A percentile compares a stretch with the other conserved stretches of the same genome.
Conservation (phyloP, 164 flowering plant species). For the grape (Vitis vinifera) region DNA sequence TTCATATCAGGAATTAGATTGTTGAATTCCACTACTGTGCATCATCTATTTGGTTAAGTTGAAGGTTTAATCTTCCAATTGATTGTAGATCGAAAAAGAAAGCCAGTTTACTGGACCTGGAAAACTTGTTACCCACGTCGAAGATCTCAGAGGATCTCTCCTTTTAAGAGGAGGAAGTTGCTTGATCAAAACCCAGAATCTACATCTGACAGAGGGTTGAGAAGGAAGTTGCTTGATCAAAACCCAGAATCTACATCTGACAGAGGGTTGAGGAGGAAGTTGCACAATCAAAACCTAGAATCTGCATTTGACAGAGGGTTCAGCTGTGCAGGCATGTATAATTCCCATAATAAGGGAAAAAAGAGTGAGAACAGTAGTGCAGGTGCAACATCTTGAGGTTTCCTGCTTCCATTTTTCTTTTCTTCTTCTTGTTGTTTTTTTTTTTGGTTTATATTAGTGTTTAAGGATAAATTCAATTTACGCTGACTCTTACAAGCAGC, state of each 20-base stretch:
- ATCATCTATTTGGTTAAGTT: neutral
- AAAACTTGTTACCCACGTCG: slow-evolving; percentile 25
- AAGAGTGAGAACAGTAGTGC: slow-evolving; percentile 17
- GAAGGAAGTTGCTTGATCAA: slow-evolving; percentile 33
- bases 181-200: slow-evolving; percentile 23
- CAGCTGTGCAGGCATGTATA: slow-evolving; percentile 35
- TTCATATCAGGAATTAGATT: neutral
- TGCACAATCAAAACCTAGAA: slow-evolving; percentile 22
- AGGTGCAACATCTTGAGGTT: slow-evolving; percentile 25
- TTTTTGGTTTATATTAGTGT: neutral
- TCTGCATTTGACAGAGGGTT: slow-evolving; percentile 13
- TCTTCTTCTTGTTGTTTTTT: neutral
- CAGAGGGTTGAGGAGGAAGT: slow-evolving; percentile 26
- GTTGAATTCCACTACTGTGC: neutral
- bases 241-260: slow-evolving; percentile 21
- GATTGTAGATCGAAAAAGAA: slow-evolving; percentile 22
- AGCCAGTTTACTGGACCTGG: slow-evolving; percentile 30
- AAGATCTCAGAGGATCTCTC: slow-evolving; percentile 16
- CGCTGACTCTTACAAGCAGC: slow-evolving; percentile 15
- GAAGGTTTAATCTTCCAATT: neutral
- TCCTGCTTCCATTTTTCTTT: neutral
- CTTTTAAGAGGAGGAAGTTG: slow-evolving; percentile 36
- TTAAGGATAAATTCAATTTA: too few relatives aligned
- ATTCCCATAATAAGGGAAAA: slow-evolving; percentile 28
- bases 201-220: slow-evolving; percentile 16